Evolutionary conservation across 345 rosid genomes (phyloP).

Genomic region (Lepidium didymum): DNA sequence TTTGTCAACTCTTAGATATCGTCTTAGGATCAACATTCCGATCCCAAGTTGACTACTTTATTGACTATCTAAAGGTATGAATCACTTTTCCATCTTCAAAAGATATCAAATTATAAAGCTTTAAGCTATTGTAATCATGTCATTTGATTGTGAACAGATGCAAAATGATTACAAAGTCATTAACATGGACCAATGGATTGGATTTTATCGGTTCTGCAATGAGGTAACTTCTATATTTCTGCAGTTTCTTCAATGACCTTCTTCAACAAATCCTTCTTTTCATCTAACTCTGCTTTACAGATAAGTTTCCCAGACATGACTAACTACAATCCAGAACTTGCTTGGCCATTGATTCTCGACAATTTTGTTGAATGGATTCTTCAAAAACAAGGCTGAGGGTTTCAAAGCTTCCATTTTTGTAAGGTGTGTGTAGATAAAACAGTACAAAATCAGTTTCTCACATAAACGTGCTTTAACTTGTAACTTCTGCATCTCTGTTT

Average conservation of each 20-base stretch:
- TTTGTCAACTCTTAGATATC: conserved; percentile 59
- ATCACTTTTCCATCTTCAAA: not conserved
- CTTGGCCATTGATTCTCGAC: conserved; percentile 96
- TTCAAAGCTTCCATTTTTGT: not conserved
- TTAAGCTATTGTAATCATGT: not conserved
- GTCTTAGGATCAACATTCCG: conserved; percentile 57
- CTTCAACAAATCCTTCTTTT: not conserved
- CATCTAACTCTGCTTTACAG: conserved; percentile 32
- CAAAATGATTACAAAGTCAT: conserved; percentile 88
- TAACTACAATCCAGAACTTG: conserved; percentile 77
- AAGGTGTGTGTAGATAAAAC: not conserved
- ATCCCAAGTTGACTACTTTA: conserved; percentile 55
- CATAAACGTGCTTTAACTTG: not conserved
- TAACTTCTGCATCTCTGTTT: not conserved
- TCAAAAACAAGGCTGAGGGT: conserved; percentile 46
- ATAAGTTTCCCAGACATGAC: conserved; percentile 77
- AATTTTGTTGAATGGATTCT: conserved; percentile 94
- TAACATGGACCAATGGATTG: conserved; percentile 90
- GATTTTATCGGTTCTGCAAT: conserved; percentile 75
- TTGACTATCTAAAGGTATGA: conserved; percentile 63
- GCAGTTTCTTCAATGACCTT: not conserved
- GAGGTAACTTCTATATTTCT: conserved; percentile 41
- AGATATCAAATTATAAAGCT: not conserved
- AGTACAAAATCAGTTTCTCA: not conserved
- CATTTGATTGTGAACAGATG: conserved; percentile 34